Evolutionary conservation across 257 asterid genomes (phyloP), one percentile per base, ranked within the genome.

Genomic region (Solanum lycopersicoides): DNA sequence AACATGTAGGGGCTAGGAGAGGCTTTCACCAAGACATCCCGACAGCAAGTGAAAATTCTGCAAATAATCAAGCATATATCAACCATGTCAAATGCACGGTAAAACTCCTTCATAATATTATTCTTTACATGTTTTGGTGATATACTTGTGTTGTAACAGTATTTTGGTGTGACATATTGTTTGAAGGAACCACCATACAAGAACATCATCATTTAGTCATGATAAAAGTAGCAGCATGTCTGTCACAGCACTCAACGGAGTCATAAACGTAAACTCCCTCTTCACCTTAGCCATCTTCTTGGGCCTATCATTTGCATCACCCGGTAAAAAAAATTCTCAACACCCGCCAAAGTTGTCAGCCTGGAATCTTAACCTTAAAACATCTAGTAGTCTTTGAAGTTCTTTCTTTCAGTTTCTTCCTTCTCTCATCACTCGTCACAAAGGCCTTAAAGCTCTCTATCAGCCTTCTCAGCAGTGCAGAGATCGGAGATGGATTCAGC

Each of bases 261-360:
- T 90, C 72, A 92, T 91, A 56, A 90, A 87, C 87, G 95, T 92
- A 6, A 92, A 92, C 93, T 92, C 95, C 37, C 95, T 92, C 79
- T 92, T 91, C 92, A 92, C 93, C 37, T 83, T 91, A 87, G 94
- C 93, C 10, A 87, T 86, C 32, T 92, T 91, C 90, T 87, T 92
- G 50, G 95, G 93, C 6, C 88, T 92, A 87, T 91, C 93, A 23
- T 90, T 91, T 53, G 90, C 93, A 2, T 34, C 87, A 12, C 95
- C 93, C 2, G 85, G 16, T 18, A n/a, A 3, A 80, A 28, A 23
- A 28, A 21, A 45, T 23, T 45, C 65, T 80, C 60, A 45, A 80
- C 85, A 56, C n/a, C 41, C 68, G 42, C 66, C 20, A 80, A 42
- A 56, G 65, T 47, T 80, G 85, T 56, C 85, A 45, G 85, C 85